Base-by-base conservation (phyloP, 2,329 filamentous ascomycete genomes). In the Ophiocordyceps unilateralis region DNA sequence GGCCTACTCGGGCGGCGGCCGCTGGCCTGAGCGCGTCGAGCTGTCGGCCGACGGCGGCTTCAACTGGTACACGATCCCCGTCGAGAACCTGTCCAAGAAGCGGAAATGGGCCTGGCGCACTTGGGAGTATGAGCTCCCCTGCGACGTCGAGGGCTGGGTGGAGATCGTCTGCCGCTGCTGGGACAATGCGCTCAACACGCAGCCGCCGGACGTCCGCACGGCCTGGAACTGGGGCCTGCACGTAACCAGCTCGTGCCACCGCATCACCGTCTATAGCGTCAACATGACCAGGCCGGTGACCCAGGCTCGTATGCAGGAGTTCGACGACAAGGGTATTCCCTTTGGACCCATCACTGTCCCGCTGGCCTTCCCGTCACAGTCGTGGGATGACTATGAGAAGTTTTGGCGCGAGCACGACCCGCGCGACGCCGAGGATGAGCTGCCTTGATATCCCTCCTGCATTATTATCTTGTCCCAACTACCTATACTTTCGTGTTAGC, bases 141-240 rank as follows among this genome's bases (percentile, higher is more conserved):
- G 74, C 45, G 74, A 78, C 40, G 68, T 67, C 1, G 74, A 78
- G 48, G 74, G 75, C 0, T 78, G 74, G 75, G 53, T 74, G 19
- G 75, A 79, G 53, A 58, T 79, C 30, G 66, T 72, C 0, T 67
- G 67, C 24, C 62, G 76, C 5, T 76, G 69, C 50, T 78, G 74
- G 74, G 75, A 79, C 49, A 78, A 79, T 45, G 60, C 68, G 0
- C 54, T 77, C 28, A 78, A 79, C 46, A 78, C 74, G 0, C 75
- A 79, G 50, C 74, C 74, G 0, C 63, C 67, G 0, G 64, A 64
- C 46, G 67, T 77, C 0, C 59, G 74, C 12, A 64, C 66, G 5
- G 62, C 70, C 0, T 79, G 71, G 71, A 81, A 81, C 51, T 81
- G 75, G 74, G 76, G 72, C 15, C 57, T 81, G 19, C 77, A 81